Percentiles rank a stretch among this genome's conserved stretches.
Conservation (phyloP, 1,284 basidiomycete species). For the Trichosporon sp. region DNA sequence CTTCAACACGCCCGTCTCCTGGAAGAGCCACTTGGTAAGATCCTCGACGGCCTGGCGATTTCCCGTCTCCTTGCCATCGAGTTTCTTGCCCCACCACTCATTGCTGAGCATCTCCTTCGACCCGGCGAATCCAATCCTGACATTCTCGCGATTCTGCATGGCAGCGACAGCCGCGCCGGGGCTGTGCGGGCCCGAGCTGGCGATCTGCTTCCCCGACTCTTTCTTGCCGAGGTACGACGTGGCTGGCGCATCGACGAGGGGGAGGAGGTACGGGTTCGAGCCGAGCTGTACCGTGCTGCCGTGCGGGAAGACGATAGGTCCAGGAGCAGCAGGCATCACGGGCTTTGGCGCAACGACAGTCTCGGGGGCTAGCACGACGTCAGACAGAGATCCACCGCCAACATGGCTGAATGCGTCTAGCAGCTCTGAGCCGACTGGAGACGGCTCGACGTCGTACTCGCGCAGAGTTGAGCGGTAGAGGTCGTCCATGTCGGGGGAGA, state of each 20-base stretch:
- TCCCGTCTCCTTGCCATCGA: conserved; percentile 55
- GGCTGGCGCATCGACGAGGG: conserved; percentile 68
- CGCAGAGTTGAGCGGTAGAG: conserved; percentile 51
- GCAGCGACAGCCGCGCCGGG: conserved; percentile 64
- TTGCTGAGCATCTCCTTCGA: conserved; percentile 69
- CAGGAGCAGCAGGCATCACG: conserved; percentile 11
- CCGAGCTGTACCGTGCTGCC: conserved; percentile 55
- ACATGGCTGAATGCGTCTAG: conserved; percentile 49
- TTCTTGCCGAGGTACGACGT: conserved; percentile 52
- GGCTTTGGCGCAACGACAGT: conserved; percentile 65
- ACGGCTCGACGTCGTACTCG: conserved; percentile 54
- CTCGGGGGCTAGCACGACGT: conserved; percentile 56
- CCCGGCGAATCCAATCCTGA: conserved; percentile 74
- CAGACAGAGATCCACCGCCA: conserved; percentile 7
- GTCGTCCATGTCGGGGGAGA: conserved; percentile 58
- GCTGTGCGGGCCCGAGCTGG: conserved; percentile 58
- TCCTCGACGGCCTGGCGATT: conserved; percentile 71
- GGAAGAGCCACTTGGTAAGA: conserved; percentile 83
- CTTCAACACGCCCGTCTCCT: conserved; percentile 73
- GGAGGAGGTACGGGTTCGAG: conserved; percentile 73
- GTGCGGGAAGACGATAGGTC: conserved; percentile 12
- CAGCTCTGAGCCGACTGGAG: conserved; percentile 2
- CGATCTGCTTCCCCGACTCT: conserved; percentile 55
- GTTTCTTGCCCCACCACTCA: conserved; percentile 39
- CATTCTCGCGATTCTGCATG: conserved; percentile 76